Evolutionary conservation across 495 filamentous ascomycete genomes (phyloP).

Genomic region (Apodospora peruviana): DNA sequence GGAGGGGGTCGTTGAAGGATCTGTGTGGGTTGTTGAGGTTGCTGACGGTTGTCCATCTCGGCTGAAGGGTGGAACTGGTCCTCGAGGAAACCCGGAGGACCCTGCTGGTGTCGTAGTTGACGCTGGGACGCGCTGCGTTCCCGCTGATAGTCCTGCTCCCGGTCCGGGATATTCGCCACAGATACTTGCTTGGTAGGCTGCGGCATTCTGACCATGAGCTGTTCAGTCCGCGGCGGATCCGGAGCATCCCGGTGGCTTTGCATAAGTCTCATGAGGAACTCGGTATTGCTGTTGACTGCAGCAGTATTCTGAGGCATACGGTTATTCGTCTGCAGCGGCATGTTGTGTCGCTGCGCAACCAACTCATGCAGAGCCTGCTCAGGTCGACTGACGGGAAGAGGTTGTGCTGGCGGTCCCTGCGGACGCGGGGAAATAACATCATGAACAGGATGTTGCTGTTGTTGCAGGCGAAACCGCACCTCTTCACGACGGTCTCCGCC

Average conservation of each 20-base stretch:
- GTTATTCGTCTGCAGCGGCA: slow-evolving; percentile 27
- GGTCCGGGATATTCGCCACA: slow-evolving; percentile 27
- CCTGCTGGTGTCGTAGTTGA: slow-evolving; percentile 25
- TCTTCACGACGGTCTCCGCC: slow-evolving; percentile 37
- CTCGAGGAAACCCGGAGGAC: slow-evolving; percentile 36
- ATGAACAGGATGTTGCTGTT: slow-evolving; percentile 25
- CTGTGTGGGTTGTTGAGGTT: slow-evolving; percentile 44
- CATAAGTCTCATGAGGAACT: slow-evolving; percentile 54
- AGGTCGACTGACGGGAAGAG: slow-evolving; percentile 30
- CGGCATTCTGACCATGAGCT: slow-evolving; percentile 24
- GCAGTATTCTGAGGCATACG: slow-evolving; percentile 32
- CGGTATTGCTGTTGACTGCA: slow-evolving; percentile 43
- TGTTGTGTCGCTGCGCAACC: slow-evolving; percentile 43
- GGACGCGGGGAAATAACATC: slow-evolving; percentile 41
- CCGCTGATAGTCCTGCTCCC: slow-evolving; percentile 36
- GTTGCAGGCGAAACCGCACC: slow-evolving; percentile 17
- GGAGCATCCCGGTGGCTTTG: slow-evolving; percentile 37
- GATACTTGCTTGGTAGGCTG: slow-evolving; percentile 25
- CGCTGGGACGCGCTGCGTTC: slow-evolving; percentile 25
- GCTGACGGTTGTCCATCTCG: slow-evolving; percentile 33
- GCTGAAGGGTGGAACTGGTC: slow-evolving; percentile 37
- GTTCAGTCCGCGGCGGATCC: slow-evolving; percentile 39
- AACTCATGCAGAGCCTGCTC: slow-evolving; percentile 52
- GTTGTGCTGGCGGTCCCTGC: slow-evolving; percentile 29
- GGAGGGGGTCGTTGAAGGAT: slow-evolving; percentile 51